Conservation (phyloP, 305 asterid genomes). For the Solanum hybrid region DNA sequence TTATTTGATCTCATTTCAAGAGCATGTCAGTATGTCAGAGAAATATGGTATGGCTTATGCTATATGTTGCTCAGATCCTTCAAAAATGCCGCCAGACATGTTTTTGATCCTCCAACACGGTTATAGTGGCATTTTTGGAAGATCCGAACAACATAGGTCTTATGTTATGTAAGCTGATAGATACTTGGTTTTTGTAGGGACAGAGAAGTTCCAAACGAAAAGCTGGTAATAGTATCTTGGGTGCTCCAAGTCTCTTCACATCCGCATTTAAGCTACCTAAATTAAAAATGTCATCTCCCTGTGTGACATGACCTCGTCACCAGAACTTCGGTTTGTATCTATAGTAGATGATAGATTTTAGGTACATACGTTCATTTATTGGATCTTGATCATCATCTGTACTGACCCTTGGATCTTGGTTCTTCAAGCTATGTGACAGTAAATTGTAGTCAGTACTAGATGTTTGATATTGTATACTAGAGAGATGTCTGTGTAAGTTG, state of each 20-base stretch:
- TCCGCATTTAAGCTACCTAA: constrained; percentile 73
- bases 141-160: neutral
- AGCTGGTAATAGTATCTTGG: constrained; percentile 23
- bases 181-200: constrained; percentile 22
- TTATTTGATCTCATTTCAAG: neutral
- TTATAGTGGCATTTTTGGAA: neutral
- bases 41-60: neutral
- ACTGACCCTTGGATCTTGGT: neutral
- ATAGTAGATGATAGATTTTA: neutral
- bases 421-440: neutral
- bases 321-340: neutral
- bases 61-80: neutral
- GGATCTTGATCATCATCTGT: neutral
- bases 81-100: neutral
- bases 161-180: neutral
- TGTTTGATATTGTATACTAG: neutral
- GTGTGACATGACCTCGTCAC: constrained; percentile 13
- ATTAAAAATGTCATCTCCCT: constrained; percentile 36
- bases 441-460: neutral
- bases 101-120: neutral
- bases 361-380: neutral
- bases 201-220: constrained; percentile 48
- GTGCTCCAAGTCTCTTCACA: constrained; percentile 55
- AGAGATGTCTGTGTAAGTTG: neutral
- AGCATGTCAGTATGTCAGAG: neutral